These are phyloP conservation scores for Pisolithus marmoratus DNA, from an alignment of 768 basidiomycete genomes.

Conservation along the genomic window DNA sequence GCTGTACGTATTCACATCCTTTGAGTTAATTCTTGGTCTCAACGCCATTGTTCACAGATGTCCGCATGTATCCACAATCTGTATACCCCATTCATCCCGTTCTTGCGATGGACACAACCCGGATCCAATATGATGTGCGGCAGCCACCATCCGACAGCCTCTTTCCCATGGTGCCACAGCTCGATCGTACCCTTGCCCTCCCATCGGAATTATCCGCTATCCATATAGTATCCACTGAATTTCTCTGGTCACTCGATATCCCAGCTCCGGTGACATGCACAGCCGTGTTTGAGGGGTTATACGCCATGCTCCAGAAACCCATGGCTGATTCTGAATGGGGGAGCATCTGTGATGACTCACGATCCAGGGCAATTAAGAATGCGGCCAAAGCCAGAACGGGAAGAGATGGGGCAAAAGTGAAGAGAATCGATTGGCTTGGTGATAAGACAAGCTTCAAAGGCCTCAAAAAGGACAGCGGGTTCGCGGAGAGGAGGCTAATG, in stretches of 20 bases:
- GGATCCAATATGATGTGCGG: conserved; percentile 45
- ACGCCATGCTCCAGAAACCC: conserved; percentile 43
- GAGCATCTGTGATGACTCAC: conserved; percentile 41
- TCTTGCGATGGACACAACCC: conserved; percentile 47
- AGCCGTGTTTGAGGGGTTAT: conserved; percentile 50
- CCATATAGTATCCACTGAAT: conserved; percentile 54
- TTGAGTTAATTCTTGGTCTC: conserved; percentile 7
- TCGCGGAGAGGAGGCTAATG: conserved; percentile 42
- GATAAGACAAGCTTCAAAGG: conserved; percentile 56
- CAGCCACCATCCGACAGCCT: conserved; percentile 39
- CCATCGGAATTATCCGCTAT: conserved; percentile 29
- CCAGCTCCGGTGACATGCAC: conserved; percentile 42
- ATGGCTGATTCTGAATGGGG: conserved; percentile 72
- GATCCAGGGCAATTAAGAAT: conserved; percentile 40
- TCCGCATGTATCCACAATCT: conserved; percentile 19
- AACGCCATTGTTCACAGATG: conserved; percentile 12
- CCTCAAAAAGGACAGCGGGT: conserved; percentile 54
- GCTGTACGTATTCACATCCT: conserved; percentile 23
- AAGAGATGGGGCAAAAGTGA: conserved; percentile 31
- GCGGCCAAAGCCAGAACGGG: conserved; percentile 46
- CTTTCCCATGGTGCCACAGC: conserved; percentile 36
- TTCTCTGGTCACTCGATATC: conserved; percentile 65
- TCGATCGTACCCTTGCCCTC: conserved; percentile 34
- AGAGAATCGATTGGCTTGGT: conserved; percentile 62
- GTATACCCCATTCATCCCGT: conserved; percentile 50